These are phyloP conservation scores for Colletotrichum truncatum DNA, from an alignment of 2,329 filamentous ascomycete genomes.

Conservation along the genomic window DNA sequence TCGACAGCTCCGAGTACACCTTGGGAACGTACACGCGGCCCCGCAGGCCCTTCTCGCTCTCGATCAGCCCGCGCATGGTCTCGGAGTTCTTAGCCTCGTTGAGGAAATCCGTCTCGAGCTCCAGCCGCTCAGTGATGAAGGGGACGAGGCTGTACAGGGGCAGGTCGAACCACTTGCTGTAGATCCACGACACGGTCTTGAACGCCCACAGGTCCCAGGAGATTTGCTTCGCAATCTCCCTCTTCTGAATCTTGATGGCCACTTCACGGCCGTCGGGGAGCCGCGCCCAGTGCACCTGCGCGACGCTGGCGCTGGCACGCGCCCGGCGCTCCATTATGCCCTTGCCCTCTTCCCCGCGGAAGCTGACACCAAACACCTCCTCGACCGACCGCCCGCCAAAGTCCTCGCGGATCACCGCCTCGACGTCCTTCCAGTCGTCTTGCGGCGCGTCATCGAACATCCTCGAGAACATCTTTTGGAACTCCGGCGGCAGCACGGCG, in stretches of 20 bases:
- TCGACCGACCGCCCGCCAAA: conserved; percentile 86
- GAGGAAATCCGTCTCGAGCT: conserved; percentile 92
- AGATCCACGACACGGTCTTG: conserved; percentile 85
- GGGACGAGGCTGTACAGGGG: conserved; percentile 91
- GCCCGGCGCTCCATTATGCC: conserved; percentile 69
- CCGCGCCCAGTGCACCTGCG: conserved; percentile 95
- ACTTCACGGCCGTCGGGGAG: conserved; percentile 89
- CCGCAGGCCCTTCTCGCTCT: conserved; percentile 77
- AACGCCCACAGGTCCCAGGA: conserved; percentile 97
- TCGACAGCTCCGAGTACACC: conserved; percentile 84
- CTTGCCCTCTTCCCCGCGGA: conserved; percentile 74
- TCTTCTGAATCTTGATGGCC: conserved; percentile 96
- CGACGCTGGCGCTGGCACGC: conserved; percentile 86
- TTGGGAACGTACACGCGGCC: conserved; percentile 88
- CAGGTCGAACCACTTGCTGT: conserved; percentile 91
- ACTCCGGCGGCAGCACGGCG: conserved; percentile 90
- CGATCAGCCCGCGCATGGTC: conserved; percentile 81
- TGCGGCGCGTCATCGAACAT: conserved; percentile 99
- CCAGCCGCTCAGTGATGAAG: conserved; percentile 90
- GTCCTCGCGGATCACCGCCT: conserved; percentile 86
- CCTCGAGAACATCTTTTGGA: conserved; percentile 92
- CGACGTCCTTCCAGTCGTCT: conserved; percentile 86
- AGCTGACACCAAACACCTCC: conserved; percentile 92
- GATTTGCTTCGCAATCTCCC: conserved; percentile 90
- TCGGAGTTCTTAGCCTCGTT: conserved; percentile 92